Conservation (phyloP, 192 early-diverging fungal genomes). For the Helicostylum pulchrum region DNA sequence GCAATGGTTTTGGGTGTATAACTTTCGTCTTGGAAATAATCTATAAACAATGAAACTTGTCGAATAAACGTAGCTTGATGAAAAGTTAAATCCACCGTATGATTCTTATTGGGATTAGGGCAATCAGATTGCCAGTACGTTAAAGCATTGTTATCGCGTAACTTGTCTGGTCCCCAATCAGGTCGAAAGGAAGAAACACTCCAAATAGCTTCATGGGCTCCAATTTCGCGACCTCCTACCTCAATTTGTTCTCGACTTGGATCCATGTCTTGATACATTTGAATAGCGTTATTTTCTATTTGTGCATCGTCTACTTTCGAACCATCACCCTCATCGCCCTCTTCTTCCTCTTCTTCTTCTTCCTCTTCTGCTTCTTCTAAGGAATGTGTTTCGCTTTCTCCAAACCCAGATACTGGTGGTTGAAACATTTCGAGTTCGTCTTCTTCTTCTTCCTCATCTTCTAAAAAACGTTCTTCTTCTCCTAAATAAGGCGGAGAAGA, state of each 20-base stretch:
- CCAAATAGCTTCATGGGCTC: slow-evolving; percentile 54
- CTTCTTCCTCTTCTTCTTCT: not conserved
- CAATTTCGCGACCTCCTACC: slow-evolving; percentile 56
- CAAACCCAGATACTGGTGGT: not conserved
- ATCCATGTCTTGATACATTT: slow-evolving; percentile 20
- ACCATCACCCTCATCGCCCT: not conserved
- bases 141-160: slow-evolving; percentile 61
- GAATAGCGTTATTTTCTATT: slow-evolving; percentile 6
- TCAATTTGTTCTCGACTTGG: slow-evolving; percentile 25
- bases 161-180: slow-evolving; percentile 57
- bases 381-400: not conserved
- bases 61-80: slow-evolving; percentile 55
- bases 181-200: slow-evolving; percentile 65
- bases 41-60: slow-evolving; percentile 63
- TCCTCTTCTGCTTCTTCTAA: not conserved
- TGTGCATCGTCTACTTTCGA: slow-evolving; percentile 8
- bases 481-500: too few relatives aligned
- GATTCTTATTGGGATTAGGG: slow-evolving; percentile 70
- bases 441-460: too few relatives aligned
- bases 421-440: not conserved
- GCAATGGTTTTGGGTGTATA: slow-evolving; percentile 71
- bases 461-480: too few relatives aligned
- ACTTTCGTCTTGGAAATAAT: slow-evolving; percentile 77
- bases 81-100: slow-evolving; percentile 74
- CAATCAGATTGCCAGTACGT: slow-evolving; percentile 79